Evolutionary conservation across 2,329 filamentous ascomycete species (phyloP), one percentile per base, ranked within the genome.

Genomic region (Aspergillus felis): DNA sequence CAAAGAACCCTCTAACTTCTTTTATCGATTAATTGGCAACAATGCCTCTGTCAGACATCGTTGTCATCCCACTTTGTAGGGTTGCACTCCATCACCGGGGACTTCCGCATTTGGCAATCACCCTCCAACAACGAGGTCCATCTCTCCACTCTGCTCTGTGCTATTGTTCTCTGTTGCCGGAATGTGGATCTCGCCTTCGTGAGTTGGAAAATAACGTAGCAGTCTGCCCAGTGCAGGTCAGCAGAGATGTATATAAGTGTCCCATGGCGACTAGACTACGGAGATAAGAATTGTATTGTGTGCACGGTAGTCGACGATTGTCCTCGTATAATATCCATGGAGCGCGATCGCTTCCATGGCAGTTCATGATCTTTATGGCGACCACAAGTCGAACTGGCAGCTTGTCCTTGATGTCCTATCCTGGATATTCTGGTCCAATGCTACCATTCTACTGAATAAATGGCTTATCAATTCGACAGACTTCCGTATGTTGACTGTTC

Each of bases 371-470:
- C 2, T 47, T 14, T 24, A 47, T 47, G 44, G 44, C 12, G 44
- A 47, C n/a, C 3, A 17, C 3, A 47, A 25, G 32, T 50, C 29
- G 24, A 49, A 12, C 7, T 24, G 32, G 32, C 50, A 47, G 14
- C 24, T n/a, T 12, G 5, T 47, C 17, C 20, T 20, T 4, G 9
- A 17, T 25, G 17, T 17, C n/a, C 5, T 47, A 8, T 59, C 61
- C 12, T 65, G 63, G 63, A 56, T 64, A 9, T 59, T 61, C 53
- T 62, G 60, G 56, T 65, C 63, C 6, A 65, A 63, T 32, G 38
- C 59, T 17, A 65, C 63, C 72, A 97, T 97, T 74, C 82, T 97
- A 56, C 97, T 96, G 86, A 97, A 97, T 86, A 97, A 97, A 85
- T 96, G 90, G 87, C 91, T 97, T 69, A 83, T 97, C 59, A 87